These are phyloP conservation scores for Ordospora colligata DNA, from an alignment of 371 early-diverging fungal genomes.

Conservation along the genomic window DNA sequence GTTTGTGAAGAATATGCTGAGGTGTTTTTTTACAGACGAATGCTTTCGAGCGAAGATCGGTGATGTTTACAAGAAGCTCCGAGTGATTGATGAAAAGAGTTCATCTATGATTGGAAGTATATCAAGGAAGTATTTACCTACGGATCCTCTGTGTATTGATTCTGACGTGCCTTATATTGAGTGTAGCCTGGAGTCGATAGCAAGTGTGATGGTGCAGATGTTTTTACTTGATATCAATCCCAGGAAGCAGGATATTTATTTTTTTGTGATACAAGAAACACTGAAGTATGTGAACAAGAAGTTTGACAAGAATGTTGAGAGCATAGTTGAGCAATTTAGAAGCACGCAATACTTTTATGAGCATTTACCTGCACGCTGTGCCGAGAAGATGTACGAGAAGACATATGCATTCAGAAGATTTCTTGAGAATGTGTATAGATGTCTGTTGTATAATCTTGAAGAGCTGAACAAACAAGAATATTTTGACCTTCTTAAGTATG, in stretches of 20 bases:
- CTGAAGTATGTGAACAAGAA: conserved; percentile 9
- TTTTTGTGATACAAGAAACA: conserved; percentile 41
- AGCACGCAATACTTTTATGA: conserved; percentile 20
- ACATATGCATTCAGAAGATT: neutral
- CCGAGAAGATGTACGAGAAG: neutral
- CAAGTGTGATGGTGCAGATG: conserved; percentile 16
- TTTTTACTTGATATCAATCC: conserved; percentile 32
- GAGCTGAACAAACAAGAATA: neutral
- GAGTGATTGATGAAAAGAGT: neutral
- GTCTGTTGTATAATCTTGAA: neutral
- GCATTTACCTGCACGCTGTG: neutral
- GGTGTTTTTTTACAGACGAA: conserved; percentile 8
- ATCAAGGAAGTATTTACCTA: neutral
- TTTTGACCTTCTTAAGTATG: conserved; percentile 19
- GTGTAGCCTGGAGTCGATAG: conserved; percentile 1
- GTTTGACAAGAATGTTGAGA: neutral
- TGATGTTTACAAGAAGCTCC: neutral
- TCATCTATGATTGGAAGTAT: conserved; percentile 19
- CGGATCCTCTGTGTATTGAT: neutral
- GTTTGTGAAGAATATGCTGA: neutral
- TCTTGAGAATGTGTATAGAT: conserved; percentile 6
- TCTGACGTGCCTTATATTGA: neutral
- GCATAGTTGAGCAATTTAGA: conserved; percentile 35
- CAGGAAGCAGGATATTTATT: conserved; percentile 19
- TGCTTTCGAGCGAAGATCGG: neutral